These are phyloP conservation scores for Carpinus viminea DNA, from an alignment of 306 rosid species.

Conservation along the genomic window DNA sequence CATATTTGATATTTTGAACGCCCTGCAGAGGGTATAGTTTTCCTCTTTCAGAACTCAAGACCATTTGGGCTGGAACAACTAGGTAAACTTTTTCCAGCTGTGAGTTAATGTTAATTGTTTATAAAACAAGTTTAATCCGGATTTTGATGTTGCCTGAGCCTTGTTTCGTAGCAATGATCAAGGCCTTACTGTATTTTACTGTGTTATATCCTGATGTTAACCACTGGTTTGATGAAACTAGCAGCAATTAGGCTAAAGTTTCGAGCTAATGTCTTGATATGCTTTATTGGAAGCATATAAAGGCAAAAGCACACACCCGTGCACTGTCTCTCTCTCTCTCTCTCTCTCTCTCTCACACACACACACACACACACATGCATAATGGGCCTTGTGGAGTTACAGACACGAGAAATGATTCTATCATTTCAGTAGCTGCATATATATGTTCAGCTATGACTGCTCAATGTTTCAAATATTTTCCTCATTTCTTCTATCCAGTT, in stretches of 20 bases:
- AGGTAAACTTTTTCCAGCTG: background rate
- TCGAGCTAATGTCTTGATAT: background rate
- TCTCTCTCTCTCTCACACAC: background rate
- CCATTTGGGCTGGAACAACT: background rate
- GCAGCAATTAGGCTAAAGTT: background rate
- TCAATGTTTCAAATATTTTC: background rate
- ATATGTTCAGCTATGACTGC: background rate
- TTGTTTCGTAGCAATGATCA: background rate
- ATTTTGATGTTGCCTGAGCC: constrained; percentile 2
- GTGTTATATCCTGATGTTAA: constrained; percentile 16
- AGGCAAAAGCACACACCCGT: background rate
- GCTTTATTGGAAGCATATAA: background rate
- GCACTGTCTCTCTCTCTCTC: too few relatives aligned
- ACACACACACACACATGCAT: background rate
- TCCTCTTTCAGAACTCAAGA: background rate
- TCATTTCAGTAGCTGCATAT: background rate
- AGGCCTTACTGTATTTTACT: background rate
- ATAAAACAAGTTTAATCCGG: background rate
- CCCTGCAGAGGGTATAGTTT: background rate
- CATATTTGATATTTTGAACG: background rate
- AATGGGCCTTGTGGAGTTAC: constrained; percentile 14
- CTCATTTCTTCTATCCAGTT: constrained; percentile 3
- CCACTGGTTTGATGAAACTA: constrained; percentile 1
- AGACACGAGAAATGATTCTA: background rate
- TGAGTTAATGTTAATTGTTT: background rate